Percentiles rank a stretch among this genome's conserved stretches.
These are phyloP conservation scores for Crataegus laevigata DNA, from an alignment of 306 rosid species.

Conservation along the genomic window DNA sequence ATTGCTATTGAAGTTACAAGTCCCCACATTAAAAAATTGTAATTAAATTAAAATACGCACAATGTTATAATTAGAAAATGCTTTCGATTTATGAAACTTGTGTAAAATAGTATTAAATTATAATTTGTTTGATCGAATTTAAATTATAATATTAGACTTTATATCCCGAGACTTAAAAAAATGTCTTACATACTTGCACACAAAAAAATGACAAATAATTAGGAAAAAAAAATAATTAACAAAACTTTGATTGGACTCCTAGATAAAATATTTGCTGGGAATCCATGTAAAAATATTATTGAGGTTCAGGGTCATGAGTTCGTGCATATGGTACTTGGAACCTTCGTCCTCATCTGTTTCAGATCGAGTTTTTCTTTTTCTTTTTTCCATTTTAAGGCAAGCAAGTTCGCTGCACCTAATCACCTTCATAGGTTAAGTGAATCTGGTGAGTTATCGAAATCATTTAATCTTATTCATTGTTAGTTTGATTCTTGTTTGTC, in stretches of 20 bases:
- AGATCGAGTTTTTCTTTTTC: background rate
- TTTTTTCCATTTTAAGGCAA: background rate
- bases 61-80: background rate
- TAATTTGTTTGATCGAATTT: background rate
- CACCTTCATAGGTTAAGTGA: background rate
- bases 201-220: too few species aligned
- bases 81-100: background rate
- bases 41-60: background rate
- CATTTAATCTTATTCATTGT: background rate
- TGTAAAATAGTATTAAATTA: background rate
- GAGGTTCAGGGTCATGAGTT: background rate
- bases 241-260: background rate
- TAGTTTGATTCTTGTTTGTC: background rate
- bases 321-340: slow-evolving; percentile 3
- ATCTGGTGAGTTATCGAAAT: background rate
- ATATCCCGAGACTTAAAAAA: background rate
- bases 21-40: background rate
- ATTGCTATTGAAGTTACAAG: background rate
- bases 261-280: background rate
- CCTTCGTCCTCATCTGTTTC: background rate
- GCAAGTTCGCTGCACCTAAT: background rate
- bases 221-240: too few species aligned
- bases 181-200: background rate
- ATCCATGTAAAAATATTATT: background rate
- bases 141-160: background rate